Base-by-base conservation (phyloP, 768 basidiomycete genomes). In the Galerina sulciceps region DNA sequence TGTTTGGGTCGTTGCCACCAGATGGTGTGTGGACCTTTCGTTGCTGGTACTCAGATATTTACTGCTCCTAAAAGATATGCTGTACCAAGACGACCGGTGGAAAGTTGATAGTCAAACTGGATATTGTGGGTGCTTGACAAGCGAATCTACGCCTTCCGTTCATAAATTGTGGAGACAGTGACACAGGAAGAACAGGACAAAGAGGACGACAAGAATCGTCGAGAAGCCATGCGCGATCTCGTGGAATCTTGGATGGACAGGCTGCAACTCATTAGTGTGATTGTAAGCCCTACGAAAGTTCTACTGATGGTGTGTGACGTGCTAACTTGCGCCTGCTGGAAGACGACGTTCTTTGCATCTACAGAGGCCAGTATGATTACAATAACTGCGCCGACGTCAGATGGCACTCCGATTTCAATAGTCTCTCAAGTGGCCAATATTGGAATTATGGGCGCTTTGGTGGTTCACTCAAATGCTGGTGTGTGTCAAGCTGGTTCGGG, bases 211-310 rank as follows among this genome's bases (percentile, higher is more conserved):
- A 69, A 60, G 46, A 43, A 48, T n/a, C 59, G 59, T 26, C 46
- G 48, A 26, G 59, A 77, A 49, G 83, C 80, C 2, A 74, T 81
- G 73, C 77, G 70, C 48, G 80, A 83, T 41, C 75, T 86, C 2
- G 76, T 84, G n/a, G 78, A 80, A 62, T 82, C 83, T 3, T 87
- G 86, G 86, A 81, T 83, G 76, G 85, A 87, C 58, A 75, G 85
- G 41, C 75, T 87, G 42, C 84, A 86, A 70, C 72, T 87, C 10
- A 85, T 87, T 68, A 81, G 77, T 40, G 78, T 87, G 35, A 84
- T 86, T 50, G 85, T 85, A 45, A 65, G 83, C 49, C 26, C 8
- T 31, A 8, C 5, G 26, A n/a, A n/a, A n/a, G 2, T 31, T 31
- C 26, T 31, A 8, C 26, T 31, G 26, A 8, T 31, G 8, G 26